Conservation (phyloP, 495 filamentous ascomycete genomes). For the Aspergillus panamensis region DNA sequence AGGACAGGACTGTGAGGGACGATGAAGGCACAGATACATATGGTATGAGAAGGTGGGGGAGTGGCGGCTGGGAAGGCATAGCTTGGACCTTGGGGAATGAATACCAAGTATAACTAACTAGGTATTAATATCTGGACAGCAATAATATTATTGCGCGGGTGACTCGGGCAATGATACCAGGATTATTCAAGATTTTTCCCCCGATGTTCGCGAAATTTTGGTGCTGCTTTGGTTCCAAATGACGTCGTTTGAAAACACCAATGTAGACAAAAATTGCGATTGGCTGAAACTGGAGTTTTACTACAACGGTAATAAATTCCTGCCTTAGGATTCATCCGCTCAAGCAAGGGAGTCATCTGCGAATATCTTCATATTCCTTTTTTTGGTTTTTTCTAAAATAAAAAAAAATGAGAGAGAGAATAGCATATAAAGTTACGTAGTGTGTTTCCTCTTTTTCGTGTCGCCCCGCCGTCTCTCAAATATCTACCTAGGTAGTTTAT, state of each 20-base stretch:
- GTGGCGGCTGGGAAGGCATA: slow-evolving; percentile 50
- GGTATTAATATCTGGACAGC: neutral
- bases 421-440: too few species aligned
- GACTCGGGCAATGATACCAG: too few species aligned
- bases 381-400: too few species aligned
- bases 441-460: too few species aligned
- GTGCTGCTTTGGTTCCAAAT: slow-evolving; percentile 1
- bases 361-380: too few species aligned
- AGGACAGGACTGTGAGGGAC: slow-evolving; percentile 70
- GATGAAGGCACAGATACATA: slow-evolving; percentile 51
- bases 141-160: neutral
- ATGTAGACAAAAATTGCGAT: neutral
- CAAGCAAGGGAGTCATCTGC: neutral
- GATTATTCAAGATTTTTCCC: too few species aligned
- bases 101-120: neutral
- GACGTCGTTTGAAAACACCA: slow-evolving; percentile 3
- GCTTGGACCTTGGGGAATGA: neutral
- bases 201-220: slow-evolving; percentile 1
- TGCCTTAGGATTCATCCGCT: neutral
- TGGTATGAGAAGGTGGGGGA: slow-evolving; percentile 66
- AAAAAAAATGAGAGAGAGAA: too few species aligned
- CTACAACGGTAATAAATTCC: neutral
- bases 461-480: too few species aligned
- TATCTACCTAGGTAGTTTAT: too few species aligned
- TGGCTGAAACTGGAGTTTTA: slow-evolving; percentile 7